Base-by-base conservation (phyloP, 768 basidiomycete species). In the Pisolithus marmoratus region DNA sequence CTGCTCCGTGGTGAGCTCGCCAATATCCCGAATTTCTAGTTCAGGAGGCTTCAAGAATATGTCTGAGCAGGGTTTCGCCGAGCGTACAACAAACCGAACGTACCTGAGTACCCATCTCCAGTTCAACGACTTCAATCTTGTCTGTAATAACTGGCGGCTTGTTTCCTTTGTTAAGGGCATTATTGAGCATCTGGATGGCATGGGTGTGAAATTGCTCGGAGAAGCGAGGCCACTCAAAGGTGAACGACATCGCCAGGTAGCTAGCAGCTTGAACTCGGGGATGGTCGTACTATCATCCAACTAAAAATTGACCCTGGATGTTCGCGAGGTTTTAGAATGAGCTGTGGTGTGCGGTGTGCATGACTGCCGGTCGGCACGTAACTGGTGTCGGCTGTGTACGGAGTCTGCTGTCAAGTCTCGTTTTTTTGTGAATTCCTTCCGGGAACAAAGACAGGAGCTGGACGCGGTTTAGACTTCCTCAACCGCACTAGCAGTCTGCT, bases 71-170 rank as follows among this genome's bases (percentile, higher is more conserved):
- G 1, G 29, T 23, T 11, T 24, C 17, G 36, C 29, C 4, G 2
- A 23, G n/a, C 8, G 11, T 7, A 19, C 17, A 40, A 42, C 29
- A 22, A 20, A n/a, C 31, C 22, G 46, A 34, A n/a, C 74, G 49
- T 54, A 93, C 94, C 76, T 95, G 87, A 2, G 90, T 92, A 36
- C 96, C 96, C 96, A 99, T 98, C 71, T 97, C 88, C n/a, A 99
- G 74, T 67, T 98, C 96, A 49, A 96, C 90, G 27, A 99, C 96
- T 68, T 98, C 93, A 57, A 99, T 98, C 69, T 81, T 86, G 72
- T 95, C 96, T 49, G 93, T 94, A 59, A 98, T 97, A 63, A 99
- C 88, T 26, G 94, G 93, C 1, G 95, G 96, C 66, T 96, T 97
- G 73, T 85, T 88, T 57, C 96, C 96, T 76, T 96, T 92, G 78